Conservation (phyloP, 2,329 filamentous ascomycete species). For the Scedosporium boydii region DNA sequence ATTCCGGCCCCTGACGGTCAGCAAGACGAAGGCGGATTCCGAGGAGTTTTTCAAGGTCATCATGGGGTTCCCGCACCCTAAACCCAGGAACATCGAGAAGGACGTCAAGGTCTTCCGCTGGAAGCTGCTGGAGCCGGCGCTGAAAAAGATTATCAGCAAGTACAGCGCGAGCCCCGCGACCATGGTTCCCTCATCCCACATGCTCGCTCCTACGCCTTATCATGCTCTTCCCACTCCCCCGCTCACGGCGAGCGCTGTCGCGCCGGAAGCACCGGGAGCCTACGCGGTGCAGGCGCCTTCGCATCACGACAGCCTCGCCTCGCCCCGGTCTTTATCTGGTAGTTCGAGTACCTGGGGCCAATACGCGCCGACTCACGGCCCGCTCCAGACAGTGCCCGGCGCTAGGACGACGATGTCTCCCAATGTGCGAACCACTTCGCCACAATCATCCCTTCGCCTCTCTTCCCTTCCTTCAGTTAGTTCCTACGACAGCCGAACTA, state of each 20-base stretch:
- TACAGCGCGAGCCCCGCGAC: conserved; percentile 52
- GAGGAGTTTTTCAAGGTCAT: conserved; percentile 99
- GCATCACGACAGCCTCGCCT: conserved; percentile 41
- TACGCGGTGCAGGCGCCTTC: conserved; percentile 29
- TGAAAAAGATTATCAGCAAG: conserved; percentile 99
- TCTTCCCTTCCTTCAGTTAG: conserved; percentile 24
- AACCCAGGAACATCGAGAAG: conserved; percentile 97
- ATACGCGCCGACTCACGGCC: conserved; percentile 27
- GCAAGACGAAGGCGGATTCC: conserved; percentile 83
- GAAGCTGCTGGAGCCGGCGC: conserved; percentile 75
- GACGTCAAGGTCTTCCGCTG: conserved; percentile 98
- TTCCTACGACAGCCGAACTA: conserved; percentile 27
- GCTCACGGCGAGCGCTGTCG: conserved; percentile 18
- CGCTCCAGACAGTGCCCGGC: conserved; percentile 22
- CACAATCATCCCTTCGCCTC: conserved; percentile 14
- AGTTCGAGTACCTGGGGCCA: conserved; percentile 38
- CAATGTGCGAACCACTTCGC: conserved; percentile 25
- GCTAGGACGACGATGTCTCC: conserved; percentile 25
- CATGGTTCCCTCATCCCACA: conserved; percentile 22
- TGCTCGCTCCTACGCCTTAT: conserved; percentile 33
- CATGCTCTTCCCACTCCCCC: conserved; percentile 38
- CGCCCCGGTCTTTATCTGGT: conserved; percentile 41
- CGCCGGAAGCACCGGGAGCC: conserved; percentile 24
- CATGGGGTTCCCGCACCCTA: conserved; percentile 92
- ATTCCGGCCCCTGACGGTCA: conserved; percentile 85